A percentile compares a stretch with the other conserved stretches of the same genome.
phyloP scores from a whole-genome alignment of 2,329 filamentous ascomycete species.

The Xylaria arbuscula region DNA sequence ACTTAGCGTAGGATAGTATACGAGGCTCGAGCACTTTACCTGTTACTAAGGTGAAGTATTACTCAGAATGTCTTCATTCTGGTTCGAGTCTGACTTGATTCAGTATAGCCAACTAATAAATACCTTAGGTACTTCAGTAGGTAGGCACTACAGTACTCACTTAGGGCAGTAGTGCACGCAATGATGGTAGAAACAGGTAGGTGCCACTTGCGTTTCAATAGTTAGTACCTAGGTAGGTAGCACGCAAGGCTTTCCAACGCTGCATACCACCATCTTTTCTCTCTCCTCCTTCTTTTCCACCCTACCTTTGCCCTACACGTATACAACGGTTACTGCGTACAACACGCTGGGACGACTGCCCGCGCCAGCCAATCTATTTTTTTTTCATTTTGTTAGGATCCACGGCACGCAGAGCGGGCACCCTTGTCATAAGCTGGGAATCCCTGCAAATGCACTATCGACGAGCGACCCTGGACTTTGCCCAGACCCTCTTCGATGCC shows the following conservation, averaged over 20 bases:
- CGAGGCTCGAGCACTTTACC: slow-evolving; percentile 3
- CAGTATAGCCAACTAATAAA: neutral
- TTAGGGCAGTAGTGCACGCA: neutral
- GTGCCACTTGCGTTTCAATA: neutral
- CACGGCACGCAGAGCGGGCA: slow-evolving; percentile 15
- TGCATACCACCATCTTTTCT: neutral
- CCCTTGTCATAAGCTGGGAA: slow-evolving; percentile 24
- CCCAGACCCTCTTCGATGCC: slow-evolving; percentile 20
- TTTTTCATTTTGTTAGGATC: neutral
- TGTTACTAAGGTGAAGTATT: neutral
- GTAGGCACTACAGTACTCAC: no score
- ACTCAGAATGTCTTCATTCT: neutral
- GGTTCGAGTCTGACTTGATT: neutral
- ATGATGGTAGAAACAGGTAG: neutral
- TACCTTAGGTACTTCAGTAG: no score
- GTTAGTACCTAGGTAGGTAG: no score
- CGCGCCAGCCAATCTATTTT: slow-evolving; percentile 12
- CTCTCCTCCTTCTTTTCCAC: neutral
- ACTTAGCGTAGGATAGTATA: neutral
- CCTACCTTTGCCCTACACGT: neutral
- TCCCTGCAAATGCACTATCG: slow-evolving; percentile 20
- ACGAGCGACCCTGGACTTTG: slow-evolving; percentile 6
- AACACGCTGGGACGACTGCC: neutral
- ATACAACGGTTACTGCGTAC: neutral
- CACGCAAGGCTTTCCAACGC: neutral